Conservation (phyloP, 768 basidiomycete species). For the Tylopilus plumbeoviolaceoides region DNA sequence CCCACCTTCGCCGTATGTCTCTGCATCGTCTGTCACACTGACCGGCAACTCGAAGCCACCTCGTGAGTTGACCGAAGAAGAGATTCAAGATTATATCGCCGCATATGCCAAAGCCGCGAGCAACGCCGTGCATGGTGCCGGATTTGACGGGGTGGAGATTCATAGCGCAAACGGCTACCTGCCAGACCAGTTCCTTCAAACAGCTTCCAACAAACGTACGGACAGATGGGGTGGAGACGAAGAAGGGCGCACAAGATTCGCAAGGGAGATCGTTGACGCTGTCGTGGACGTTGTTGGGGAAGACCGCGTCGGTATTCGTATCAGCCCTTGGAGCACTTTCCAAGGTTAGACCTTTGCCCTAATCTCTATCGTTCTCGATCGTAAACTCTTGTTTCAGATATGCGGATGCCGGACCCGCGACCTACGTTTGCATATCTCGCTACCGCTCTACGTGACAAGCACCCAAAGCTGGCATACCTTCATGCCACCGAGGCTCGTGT, state of each 20-base stretch:
- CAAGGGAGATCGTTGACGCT: background rate
- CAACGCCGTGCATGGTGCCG: background rate
- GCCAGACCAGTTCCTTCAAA: background rate
- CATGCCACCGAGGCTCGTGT: constrained; percentile 29
- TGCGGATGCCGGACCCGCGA: constrained; percentile 35
- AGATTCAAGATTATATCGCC: background rate
- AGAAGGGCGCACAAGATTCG: background rate
- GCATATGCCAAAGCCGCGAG: background rate
- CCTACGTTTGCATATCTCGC: constrained; percentile 44
- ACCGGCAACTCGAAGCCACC: background rate
- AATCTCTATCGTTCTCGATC: background rate
- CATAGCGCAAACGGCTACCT: background rate
- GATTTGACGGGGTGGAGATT: background rate
- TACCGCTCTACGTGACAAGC: constrained; percentile 31
- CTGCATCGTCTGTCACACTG: background rate
- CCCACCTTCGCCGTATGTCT: background rate
- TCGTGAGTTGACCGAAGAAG: background rate
- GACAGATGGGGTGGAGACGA: background rate
- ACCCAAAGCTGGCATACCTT: constrained; percentile 42
- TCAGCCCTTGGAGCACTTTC: background rate
- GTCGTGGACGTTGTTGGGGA: background rate
- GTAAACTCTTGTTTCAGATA: constrained; percentile 27
- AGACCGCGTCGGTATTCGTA: background rate
- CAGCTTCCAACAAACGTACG: background rate
- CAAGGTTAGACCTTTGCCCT: background rate